Conservation (phyloP, 106 monocot species). For the Acorus calamus region DNA sequence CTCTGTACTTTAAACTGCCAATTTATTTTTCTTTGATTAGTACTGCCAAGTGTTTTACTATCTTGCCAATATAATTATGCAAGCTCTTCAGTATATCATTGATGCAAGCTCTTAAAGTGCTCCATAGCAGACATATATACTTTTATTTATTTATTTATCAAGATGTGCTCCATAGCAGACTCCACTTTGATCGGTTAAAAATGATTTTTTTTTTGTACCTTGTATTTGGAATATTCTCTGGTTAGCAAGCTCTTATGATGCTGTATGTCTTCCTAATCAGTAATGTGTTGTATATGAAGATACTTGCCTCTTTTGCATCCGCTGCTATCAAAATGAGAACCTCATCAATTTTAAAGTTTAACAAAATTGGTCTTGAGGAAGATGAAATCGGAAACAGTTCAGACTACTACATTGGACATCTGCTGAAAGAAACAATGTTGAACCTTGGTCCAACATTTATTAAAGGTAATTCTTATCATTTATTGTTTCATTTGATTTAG, state of each 20-base stretch:
- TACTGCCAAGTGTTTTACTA: no score
- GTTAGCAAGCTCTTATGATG: neutral
- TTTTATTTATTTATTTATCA: neutral
- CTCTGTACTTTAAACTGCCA: no score
- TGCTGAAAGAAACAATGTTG: constrained; percentile 72
- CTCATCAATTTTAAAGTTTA: constrained; percentile 28
- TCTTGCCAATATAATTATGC: no score
- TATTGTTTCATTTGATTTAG: neutral
- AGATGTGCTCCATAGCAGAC: neutral
- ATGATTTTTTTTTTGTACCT: neutral
- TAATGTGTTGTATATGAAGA: constrained; percentile 27
- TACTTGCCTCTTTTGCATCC: constrained; percentile 46
- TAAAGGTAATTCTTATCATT: constrained; percentile 40
- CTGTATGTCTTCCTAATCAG: neutral
- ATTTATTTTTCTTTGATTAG: no score
- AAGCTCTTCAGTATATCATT: no score
- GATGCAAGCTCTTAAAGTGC: no score
- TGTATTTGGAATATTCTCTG: neutral
- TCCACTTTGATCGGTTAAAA: neutral
- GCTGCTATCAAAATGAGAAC: constrained; percentile 48
- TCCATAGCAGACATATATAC: neutral
- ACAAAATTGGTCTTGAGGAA: constrained; percentile 4
- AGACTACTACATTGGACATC: constrained; percentile 44
- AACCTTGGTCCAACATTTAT: constrained; percentile 90
- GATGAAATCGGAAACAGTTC: constrained; percentile 18